Base-by-base conservation (phyloP, 2,329 filamentous ascomycete species). In the Emergomyces orientalis region DNA sequence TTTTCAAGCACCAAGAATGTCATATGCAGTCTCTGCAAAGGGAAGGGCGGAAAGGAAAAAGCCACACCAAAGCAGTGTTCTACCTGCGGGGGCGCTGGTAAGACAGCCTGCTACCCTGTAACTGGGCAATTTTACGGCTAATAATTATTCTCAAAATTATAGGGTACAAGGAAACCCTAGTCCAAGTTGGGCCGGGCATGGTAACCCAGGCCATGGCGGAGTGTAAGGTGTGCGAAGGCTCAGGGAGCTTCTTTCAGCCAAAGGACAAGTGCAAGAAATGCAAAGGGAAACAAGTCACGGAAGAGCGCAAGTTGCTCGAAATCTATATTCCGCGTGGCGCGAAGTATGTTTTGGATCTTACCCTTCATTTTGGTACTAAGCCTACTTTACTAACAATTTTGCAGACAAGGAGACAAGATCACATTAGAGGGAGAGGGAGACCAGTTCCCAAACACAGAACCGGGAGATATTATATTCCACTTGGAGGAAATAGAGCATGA, bases 221-320 rank as follows among this genome's bases (percentile, higher is more conserved):
- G 43, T 99, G 94, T 76, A 87, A 88, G 70, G 87, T 88, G 71
- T 99, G 94, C 77, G 83, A 87, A 64, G 93, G 92, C 41, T 84
- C 86, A n/a, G 94, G 94, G 6, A 86, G 87, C 72, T 86, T 92
- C 72, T 96, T 87, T 79, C 93, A 93, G 76, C 91, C 96, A 72
- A 97, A 97, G 81, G 94, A 99, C 72, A 90, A 91, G 73, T 99
- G 94, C 82, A 96, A 96, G 82, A 97, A 94, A 81, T 99, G 94
- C 85, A 97, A 97, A 79, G 94, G 94, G 71, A 90, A 89, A 76
- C 85, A 90, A 66, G 91, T 90, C 17, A 86, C 86, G 54, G 88
- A 91, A 71, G 89, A 94, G 77, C 94, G 90, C 77, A 99, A 97
- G 80, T 89, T 93, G 3, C 81, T 99, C 65, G 94, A 99, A 78